These are phyloP conservation scores for Metschnikowia vanudenii DNA, from an alignment of 805 yeast species.

Conservation along the genomic window DNA sequence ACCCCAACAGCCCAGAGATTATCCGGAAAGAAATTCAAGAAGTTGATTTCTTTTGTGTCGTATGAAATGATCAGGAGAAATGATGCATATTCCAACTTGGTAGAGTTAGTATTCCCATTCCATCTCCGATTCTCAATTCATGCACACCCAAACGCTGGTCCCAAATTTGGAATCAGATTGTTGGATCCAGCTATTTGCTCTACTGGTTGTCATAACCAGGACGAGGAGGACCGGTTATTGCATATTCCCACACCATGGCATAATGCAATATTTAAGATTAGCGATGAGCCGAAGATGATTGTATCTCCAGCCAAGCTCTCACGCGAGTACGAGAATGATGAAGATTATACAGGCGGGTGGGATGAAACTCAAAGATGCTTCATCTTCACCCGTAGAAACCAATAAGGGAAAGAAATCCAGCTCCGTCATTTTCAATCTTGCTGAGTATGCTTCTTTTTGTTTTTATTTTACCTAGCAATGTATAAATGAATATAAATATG, in stretches of 20 bases:
- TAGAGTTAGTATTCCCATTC: slow-evolving; percentile 57
- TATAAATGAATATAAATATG: not conserved
- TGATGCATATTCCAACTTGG: slow-evolving; percentile 63
- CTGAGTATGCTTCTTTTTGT: not conserved
- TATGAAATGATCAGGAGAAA: slow-evolving; percentile 62
- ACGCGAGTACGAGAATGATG: slow-evolving; percentile 11
- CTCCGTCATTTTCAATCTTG: not conserved
- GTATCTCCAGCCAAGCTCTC: slow-evolving; percentile 17
- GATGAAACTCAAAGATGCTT: slow-evolving; percentile 16
- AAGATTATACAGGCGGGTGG: slow-evolving; percentile 21
- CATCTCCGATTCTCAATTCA: slow-evolving; percentile 61
- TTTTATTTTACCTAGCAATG: not conserved
- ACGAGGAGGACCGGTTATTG: slow-evolving; percentile 42
- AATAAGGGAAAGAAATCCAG: not conserved
- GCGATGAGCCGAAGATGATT: slow-evolving; percentile 28
- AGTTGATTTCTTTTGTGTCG: slow-evolving; percentile 51
- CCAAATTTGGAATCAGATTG: slow-evolving; percentile 56
- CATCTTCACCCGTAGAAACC: slow-evolving; percentile 6
- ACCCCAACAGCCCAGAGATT: slow-evolving; percentile 37
- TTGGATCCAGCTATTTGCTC: slow-evolving; percentile 44
- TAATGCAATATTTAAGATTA: slow-evolving; percentile 48
- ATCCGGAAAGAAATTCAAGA: slow-evolving; percentile 51
- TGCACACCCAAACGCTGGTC: slow-evolving; percentile 59
- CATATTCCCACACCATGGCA: slow-evolving; percentile 73
- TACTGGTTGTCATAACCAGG: slow-evolving; percentile 46